Percentiles rank a stretch among this genome's conserved stretches.
phyloP scores from a whole-genome alignment of 768 basidiomycete genomes.

The Daedalea quercina region DNA sequence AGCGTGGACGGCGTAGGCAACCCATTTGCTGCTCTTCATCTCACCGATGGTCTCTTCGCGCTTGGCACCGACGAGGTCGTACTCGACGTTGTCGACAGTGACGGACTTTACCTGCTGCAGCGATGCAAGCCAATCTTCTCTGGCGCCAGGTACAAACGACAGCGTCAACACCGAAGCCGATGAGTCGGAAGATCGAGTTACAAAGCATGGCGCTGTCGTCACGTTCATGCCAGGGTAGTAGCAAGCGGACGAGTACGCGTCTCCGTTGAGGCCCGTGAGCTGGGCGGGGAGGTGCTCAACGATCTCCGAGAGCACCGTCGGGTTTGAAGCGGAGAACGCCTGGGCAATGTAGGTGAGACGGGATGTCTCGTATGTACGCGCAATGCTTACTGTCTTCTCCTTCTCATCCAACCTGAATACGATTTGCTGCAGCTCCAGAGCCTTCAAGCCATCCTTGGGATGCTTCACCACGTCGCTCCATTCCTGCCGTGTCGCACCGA shows the following conservation, averaged over 20 bases:
- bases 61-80: conserved; percentile 41
- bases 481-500: conserved; percentile 46
- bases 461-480: conserved; percentile 35
- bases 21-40: conserved; percentile 81
- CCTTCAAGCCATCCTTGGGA: conserved; percentile 23
- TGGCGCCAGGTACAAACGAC: conserved; percentile 41
- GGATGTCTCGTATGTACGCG: not conserved
- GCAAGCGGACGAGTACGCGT: conserved; percentile 46
- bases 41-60: conserved; percentile 52
- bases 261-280: conserved; percentile 35
- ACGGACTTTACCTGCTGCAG: conserved; percentile 25
- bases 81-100: conserved; percentile 33
- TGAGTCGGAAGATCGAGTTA: conserved; percentile 25
- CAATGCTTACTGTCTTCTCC: conserved; percentile 28
- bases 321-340: conserved; percentile 20
- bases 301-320: conserved; percentile 41
- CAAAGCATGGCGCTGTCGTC: conserved; percentile 33
- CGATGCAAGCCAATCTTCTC: conserved; percentile 44
- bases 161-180: conserved; percentile 40
- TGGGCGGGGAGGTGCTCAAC: conserved; percentile 40
- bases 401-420: conserved; percentile 47
- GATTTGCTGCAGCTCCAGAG: conserved; percentile 71
- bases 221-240: conserved; percentile 28
- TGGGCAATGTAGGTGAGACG: not conserved
- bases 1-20: conserved; percentile 77